Evolutionary conservation across 2,329 filamentous ascomycete species (phyloP).

Genomic region (Paraphaeosphaeria sporulosa): DNA sequence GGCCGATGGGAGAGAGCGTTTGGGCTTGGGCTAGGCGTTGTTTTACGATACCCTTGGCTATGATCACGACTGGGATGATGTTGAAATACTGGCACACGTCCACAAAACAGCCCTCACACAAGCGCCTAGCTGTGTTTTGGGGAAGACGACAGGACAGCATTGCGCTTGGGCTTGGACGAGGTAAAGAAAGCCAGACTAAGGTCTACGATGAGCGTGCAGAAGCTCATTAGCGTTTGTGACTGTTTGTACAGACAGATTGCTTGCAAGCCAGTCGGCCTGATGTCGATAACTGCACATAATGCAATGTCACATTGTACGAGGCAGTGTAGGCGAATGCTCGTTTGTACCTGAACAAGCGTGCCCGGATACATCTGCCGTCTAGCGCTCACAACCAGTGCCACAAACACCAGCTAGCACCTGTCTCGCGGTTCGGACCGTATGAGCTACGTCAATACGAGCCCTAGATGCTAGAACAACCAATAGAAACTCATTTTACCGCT

Average conservation of each 20-base stretch:
- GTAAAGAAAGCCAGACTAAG: neutral
- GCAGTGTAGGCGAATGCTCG: too few species aligned
- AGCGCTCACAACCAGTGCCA: neutral
- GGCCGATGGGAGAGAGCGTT: too few species aligned
- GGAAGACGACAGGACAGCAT: neutral
- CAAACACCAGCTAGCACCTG: neutral
- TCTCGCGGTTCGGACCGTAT: slow-evolving; percentile 9
- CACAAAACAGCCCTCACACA: neutral
- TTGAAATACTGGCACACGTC: neutral
- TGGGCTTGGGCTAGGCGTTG: neutral
- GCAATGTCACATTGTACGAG: too few species aligned
- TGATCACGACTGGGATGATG: neutral
- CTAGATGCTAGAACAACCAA: neutral
- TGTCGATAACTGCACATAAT: too few species aligned
- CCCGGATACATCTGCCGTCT: neutral
- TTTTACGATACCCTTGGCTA: slow-evolving; percentile 9
- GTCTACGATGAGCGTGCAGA: too few species aligned
- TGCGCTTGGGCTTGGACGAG: neutral
- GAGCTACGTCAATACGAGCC: neutral
- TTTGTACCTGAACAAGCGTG: neutral
- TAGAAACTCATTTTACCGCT: too few species aligned
- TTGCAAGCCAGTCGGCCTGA: too few species aligned
- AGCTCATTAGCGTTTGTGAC: too few species aligned
- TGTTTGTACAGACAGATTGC: too few species aligned
- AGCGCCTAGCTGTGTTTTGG: neutral